Evolutionary conservation across 106 monocot genomes (phyloP), one percentile per base, ranked within the genome.

Genomic region (Allium cepa): DNA sequence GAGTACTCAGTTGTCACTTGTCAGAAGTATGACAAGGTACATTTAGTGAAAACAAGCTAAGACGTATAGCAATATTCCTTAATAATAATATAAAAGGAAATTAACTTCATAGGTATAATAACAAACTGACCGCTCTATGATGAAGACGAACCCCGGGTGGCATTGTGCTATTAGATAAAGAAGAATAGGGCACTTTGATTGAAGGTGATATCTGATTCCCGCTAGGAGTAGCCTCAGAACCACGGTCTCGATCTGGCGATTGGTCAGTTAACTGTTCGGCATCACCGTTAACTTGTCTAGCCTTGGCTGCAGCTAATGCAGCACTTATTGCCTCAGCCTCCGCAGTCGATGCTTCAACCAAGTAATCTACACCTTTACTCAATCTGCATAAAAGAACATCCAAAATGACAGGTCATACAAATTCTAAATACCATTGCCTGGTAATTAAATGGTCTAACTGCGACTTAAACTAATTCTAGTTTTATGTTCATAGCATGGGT

Each of bases 271-370:
- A 46, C 66, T 81, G 69, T 53, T 87, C 87, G 28, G 52, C 78
- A 60, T 84, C 88, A 57, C 89, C 92, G 71, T 97, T 97, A 64
- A 76, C 75, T 79, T 92, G 86, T 36, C 97, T 83, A 17, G 97
- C 97, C 79, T 92, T 99, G 28, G 87, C 97, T 75, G 97, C 97
- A 75, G 97, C 97, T 70, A 99, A 76, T 56, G 97, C 76, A 48
- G 97, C 97, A 78, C 87, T 92, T 67, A 99, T 99, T 79, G 97
- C 97, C 71, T 99, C 97, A 57, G 97, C 97, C 67, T 99, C 97
- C 17, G 97, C 97, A 59, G 97, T 87, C 28, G 97, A 92, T 61
- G 92, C 92, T 81, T 99, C 88, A 72, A 99, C 92, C 67, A 99
- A 71, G 76, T 89, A 88, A 55, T 99, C 97, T 17, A 92, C 83